Evolutionary conservation across 352 stramenopile species (phyloP), one percentile per base, ranked within the genome.

Genomic region (Phytophthora agathidicida): DNA sequence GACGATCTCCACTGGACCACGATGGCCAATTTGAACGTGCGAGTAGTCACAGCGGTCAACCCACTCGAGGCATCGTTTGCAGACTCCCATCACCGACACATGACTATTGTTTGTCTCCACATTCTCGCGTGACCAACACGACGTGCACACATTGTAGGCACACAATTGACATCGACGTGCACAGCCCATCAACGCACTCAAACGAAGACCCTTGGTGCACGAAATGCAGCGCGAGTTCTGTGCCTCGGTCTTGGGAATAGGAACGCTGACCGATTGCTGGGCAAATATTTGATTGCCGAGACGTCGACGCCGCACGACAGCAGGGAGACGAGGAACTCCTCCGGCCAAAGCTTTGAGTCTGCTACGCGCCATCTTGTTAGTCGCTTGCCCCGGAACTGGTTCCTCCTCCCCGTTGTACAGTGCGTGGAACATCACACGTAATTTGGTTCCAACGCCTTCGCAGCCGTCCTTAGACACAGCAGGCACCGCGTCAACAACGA

Each of bases 61-160:
- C 43, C 66, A 75, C 24, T 85, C 75, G 5, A 80, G 52, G 17
- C 75, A 85, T 31, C 72, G 75, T 24, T 35, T 68, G 39, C 75
- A 85, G 16, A 82, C 58, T 2, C 58, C 51, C 37, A 82, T 69
- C 3, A 37, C 31, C n/a, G 49, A 30, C n/a, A 65, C 28, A 10
- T 77, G 51, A 2, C 71, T 69, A 23, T 68, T 78, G 46, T 53
- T 68, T 3, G 69, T 80, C 41, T 86, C 75, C 5, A 86, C 62
- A 17, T 54, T 72, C 26, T 86, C 57, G 8, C 52, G 56, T 8
- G 63, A 61, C 60, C 63, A 79, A 44, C 75, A 86, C 19, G 59
- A 43, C 3, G 65, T 69, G 44, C 75, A 86, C 8, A 83, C 73
- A 26, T 70, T 70, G 64, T 83, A 81, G 11, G 60, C 67, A 28